These are phyloP conservation scores for Claviceps monticola DNA, from an alignment of 2,329 filamentous ascomycete genomes.

Conservation along the genomic window DNA sequence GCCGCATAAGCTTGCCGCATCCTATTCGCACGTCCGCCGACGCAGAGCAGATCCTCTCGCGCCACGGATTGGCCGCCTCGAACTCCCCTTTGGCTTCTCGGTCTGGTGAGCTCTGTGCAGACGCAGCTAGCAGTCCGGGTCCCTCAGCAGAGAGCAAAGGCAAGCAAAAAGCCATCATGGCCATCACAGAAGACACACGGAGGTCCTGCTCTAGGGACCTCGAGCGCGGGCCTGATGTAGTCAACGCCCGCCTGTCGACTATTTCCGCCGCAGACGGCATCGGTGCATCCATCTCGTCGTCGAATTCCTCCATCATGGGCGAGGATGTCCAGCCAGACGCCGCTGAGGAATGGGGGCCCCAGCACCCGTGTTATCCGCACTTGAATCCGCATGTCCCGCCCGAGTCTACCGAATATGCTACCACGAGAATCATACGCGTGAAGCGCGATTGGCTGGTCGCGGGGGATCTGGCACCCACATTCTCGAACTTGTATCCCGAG, in stretches of 20 bases:
- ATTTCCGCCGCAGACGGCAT: slow-evolving; percentile 36
- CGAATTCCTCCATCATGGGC: slow-evolving; percentile 47
- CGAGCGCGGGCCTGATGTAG: slow-evolving; percentile 37
- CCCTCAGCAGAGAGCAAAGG: slow-evolving; percentile 27
- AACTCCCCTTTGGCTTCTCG: neutral
- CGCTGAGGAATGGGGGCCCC: slow-evolving; percentile 78
- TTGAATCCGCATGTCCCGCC: slow-evolving; percentile 80
- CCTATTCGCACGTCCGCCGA: slow-evolving; percentile 42
- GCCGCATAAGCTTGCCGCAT: slow-evolving; percentile 37
- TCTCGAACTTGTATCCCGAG: slow-evolving; percentile 91
- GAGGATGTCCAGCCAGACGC: slow-evolving; percentile 51
- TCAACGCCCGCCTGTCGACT: slow-evolving; percentile 31
- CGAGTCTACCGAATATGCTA: slow-evolving; percentile 57
- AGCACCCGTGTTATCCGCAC: slow-evolving; percentile 90
- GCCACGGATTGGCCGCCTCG: slow-evolving; percentile 8
- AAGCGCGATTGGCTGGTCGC: slow-evolving; percentile 81
- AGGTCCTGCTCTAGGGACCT: slow-evolving; percentile 36
- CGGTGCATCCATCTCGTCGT: slow-evolving; percentile 40
- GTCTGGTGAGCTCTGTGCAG: neutral
- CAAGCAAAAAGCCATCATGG: slow-evolving; percentile 37
- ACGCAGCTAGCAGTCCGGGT: neutral
- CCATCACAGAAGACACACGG: slow-evolving; percentile 20
- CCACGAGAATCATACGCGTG: slow-evolving; percentile 82
- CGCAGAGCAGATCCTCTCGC: slow-evolving; percentile 26
- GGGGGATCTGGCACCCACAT: slow-evolving; percentile 83